Conservation (phyloP, 2,329 filamentous ascomycete species). For the Sporothrix pseudoabietina region DNA sequence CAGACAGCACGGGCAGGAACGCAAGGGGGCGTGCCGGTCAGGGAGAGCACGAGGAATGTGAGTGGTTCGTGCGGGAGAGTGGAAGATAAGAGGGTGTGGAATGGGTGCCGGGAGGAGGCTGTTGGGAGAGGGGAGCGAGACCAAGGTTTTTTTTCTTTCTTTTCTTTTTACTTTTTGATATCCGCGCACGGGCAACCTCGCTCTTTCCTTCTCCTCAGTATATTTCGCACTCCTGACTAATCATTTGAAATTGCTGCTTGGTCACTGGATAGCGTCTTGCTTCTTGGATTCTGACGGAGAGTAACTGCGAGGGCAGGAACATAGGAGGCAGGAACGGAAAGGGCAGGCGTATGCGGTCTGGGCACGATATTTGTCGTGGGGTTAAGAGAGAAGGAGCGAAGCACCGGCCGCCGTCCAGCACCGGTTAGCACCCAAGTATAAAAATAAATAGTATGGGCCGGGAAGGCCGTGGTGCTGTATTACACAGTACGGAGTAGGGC, state of each 20-base stretch:
- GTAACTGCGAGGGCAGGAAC: not conserved
- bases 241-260: not conserved
- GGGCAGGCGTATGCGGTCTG: not conserved
- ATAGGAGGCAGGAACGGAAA: not conserved
- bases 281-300: not conserved
- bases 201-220: not conserved
- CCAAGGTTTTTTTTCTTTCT: not conserved
- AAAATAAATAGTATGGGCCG: not conserved
- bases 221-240: not conserved
- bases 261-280: not conserved
- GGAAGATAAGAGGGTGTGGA: not conserved
- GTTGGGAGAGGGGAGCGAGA: not conserved
- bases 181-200: not conserved
- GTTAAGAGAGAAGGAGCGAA: conserved; percentile 18
- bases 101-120: not conserved
- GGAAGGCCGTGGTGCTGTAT: not conserved
- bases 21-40: not conserved
- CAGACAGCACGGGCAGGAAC: not conserved
- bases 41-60: conserved; percentile 13
- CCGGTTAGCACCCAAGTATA: conserved; percentile 10
- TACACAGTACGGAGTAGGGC: not conserved
- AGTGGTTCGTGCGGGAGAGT: conserved; percentile 6
- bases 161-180: not conserved
- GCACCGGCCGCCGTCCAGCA: conserved; percentile 2
- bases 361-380: not conserved